A percentile compares a stretch with the other conserved stretches of the same genome.
Conservation (phyloP, 2,329 filamentous ascomycete genomes). For the Rutstroemia sp. region DNA sequence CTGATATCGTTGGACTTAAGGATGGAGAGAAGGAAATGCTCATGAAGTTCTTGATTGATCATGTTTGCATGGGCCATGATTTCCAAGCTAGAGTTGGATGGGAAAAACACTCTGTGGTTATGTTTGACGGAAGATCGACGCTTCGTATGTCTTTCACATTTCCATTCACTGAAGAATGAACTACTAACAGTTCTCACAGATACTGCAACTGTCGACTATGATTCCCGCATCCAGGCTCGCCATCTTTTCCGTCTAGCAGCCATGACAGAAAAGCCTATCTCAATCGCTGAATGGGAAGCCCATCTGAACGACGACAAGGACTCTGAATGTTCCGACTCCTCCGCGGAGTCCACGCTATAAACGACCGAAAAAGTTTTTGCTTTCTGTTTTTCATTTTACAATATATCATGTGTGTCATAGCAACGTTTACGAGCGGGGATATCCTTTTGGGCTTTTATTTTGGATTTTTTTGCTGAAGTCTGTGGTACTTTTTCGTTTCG, state of each 20-base stretch:
- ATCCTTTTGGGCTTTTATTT: constrained; percentile 1
- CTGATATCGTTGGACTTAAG: constrained; percentile 60
- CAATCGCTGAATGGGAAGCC: constrained; percentile 27
- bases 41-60: constrained; percentile 57
- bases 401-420: background rate
- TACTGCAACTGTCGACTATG: constrained; percentile 43
- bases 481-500: background rate
- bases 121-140: constrained; percentile 41
- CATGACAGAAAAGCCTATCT: constrained; percentile 41
- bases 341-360: background rate
- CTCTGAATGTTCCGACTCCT: constrained; percentile 4
- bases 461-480: background rate
- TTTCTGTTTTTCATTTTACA: background rate
- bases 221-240: constrained; percentile 37
- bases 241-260: constrained; percentile 44
- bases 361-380: background rate
- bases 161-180: constrained; percentile 4
- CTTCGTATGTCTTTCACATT: constrained; percentile 33
- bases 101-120: constrained; percentile 44
- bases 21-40: constrained; percentile 60
- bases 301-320: constrained; percentile 6
- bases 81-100: constrained; percentile 66
- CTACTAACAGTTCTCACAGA: constrained; percentile 27
- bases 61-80: constrained; percentile 59
- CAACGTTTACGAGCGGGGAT: constrained; percentile 6